phyloP scores from a whole-genome alignment of 2,329 filamentous ascomycete species.

The Dactylonectria macrodidyma region DNA sequence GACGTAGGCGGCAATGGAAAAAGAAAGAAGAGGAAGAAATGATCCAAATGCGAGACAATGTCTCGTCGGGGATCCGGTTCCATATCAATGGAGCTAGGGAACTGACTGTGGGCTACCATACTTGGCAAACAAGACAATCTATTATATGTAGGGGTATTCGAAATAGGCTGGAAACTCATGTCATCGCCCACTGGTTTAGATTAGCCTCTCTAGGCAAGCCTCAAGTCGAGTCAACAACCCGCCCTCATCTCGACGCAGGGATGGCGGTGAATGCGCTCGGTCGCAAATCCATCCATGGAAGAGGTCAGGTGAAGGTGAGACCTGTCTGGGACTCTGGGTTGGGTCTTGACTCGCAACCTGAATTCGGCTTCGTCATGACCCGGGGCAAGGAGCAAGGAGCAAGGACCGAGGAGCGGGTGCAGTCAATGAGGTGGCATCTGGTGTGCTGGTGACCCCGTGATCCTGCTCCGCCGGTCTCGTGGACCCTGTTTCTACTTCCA shows the following conservation, averaged over 20 bases:
- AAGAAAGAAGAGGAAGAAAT: background rate
- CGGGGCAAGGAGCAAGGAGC: background rate
- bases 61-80: background rate
- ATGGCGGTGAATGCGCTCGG: constrained; percentile 13
- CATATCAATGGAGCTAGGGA: constrained; percentile 8
- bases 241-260: constrained; percentile 6
- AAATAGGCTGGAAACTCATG: background rate
- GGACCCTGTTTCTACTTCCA: constrained; percentile 10
- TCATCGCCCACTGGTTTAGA: background rate
- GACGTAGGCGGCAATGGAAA: background rate
- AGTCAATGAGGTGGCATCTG: constrained; percentile 23
- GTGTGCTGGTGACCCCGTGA: constrained; percentile 21
- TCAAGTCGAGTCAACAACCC: constrained; percentile 9
- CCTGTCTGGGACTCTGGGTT: background rate
- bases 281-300: background rate
- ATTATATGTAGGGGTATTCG: background rate
- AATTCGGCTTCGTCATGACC: constrained; percentile 15
- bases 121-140: background rate
- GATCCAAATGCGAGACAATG: background rate
- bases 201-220: background rate
- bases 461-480: constrained; percentile 19
- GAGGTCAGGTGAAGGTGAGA: constrained; percentile 17
- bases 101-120: background rate
- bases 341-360: constrained; percentile 9
- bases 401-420: background rate